These are phyloP conservation scores for Adansonia rubrostipa DNA, from an alignment of 441 rosid species.

Conservation along the genomic window DNA sequence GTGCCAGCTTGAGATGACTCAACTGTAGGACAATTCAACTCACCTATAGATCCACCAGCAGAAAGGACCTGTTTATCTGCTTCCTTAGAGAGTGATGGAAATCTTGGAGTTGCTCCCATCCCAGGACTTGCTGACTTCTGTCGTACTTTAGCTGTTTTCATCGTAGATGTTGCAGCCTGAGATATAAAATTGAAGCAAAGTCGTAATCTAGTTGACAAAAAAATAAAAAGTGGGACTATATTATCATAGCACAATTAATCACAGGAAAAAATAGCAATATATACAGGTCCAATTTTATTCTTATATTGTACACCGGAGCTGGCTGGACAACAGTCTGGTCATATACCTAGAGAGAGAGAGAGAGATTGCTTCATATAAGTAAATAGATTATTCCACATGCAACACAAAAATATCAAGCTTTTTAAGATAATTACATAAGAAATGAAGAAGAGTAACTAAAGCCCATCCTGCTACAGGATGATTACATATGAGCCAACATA, in stretches of 20 bases:
- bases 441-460: background rate
- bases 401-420: background rate
- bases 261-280: background rate
- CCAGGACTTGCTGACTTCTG: conserved; percentile 33
- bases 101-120: conserved; percentile 30
- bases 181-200: background rate
- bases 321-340: background rate
- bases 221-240: background rate
- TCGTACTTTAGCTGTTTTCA: conserved; percentile 30
- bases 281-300: too few relatives aligned
- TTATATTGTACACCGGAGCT: too few relatives aligned
- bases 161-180: conserved; percentile 36
- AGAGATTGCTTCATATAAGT: background rate
- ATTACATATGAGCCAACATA: background rate
- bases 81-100: conserved; percentile 32
- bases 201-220: background rate
- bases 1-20: conserved; percentile 30
- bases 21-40: conserved; percentile 27
- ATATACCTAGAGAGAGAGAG: background rate
- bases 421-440: conserved; percentile 10
- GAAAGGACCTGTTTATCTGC: conserved; percentile 27
- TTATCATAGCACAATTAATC: background rate
- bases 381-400: background rate
- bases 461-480: background rate
- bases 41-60: conserved; percentile 20